phyloP scores from a whole-genome alignment of 1,284 basidiomycete species.

The Wallemia hederae region DNA sequence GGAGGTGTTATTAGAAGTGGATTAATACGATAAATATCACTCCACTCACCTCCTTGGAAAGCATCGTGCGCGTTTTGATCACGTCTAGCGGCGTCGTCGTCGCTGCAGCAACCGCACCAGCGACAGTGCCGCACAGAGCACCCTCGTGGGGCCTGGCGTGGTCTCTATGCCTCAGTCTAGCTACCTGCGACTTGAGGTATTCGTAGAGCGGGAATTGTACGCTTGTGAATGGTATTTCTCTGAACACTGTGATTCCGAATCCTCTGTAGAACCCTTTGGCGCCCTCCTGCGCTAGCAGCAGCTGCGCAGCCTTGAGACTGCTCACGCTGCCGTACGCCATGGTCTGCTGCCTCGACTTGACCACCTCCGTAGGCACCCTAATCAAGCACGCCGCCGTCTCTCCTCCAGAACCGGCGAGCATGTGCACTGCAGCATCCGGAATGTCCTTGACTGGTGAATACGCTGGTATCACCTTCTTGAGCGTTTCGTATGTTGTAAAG shows the following conservation, averaged over 20 bases:
- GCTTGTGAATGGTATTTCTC: slow-evolving; percentile 87
- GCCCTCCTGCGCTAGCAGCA: slow-evolving; percentile 29
- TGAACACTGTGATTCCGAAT: slow-evolving; percentile 42
- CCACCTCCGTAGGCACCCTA: slow-evolving; percentile 76
- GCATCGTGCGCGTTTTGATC: slow-evolving; percentile 89
- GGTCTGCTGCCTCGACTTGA: slow-evolving; percentile 61
- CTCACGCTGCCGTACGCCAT: slow-evolving; percentile 31
- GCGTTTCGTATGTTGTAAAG: slow-evolving; percentile 75
- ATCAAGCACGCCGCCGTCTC: slow-evolving; percentile 62
- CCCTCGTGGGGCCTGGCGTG: slow-evolving; percentile 46
- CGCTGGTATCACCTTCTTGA: slow-evolving; percentile 26
- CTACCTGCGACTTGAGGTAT: slow-evolving; percentile 38
- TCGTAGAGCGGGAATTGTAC: slow-evolving; percentile 95
- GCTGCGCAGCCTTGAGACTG: slow-evolving; percentile 20
- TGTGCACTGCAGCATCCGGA: slow-evolving; percentile 11
- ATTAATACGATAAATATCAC: background rate
- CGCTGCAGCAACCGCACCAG: slow-evolving; percentile 68
- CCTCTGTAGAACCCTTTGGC: slow-evolving; percentile 44
- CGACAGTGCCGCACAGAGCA: slow-evolving; percentile 64
- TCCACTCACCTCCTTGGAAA: slow-evolving; percentile 39
- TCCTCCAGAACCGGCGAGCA: slow-evolving; percentile 16
- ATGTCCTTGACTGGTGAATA: slow-evolving; percentile 6
- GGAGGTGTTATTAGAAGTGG: background rate
- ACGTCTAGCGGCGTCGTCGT: slow-evolving; percentile 87
- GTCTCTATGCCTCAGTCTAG: slow-evolving; percentile 23